phyloP scores from a whole-genome alignment of 169 alveolate species.

The Eimeria sp. region DNA sequence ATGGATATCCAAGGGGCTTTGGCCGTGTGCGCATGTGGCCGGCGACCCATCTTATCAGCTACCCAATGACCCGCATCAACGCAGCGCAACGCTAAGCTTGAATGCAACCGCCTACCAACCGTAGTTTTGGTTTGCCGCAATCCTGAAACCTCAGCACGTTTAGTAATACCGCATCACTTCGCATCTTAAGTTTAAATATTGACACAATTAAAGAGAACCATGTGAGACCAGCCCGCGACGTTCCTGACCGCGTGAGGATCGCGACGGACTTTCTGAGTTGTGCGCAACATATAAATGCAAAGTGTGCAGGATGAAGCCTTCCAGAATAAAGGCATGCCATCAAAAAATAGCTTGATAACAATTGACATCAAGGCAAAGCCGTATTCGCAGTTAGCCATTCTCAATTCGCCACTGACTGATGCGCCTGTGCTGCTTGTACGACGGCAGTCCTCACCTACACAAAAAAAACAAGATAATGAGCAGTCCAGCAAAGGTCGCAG shows the following conservation, averaged over 20 bases:
- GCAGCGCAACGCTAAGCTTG: background rate
- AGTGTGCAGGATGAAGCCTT: background rate
- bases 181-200: background rate
- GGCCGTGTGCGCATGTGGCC: background rate
- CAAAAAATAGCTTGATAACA: background rate
- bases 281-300: background rate
- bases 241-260: background rate
- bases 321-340: background rate
- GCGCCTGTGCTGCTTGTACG: background rate
- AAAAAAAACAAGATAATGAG: background rate
- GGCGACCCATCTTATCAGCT: background rate
- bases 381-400: background rate
- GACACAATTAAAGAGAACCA: background rate
- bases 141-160: background rate
- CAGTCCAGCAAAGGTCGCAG: background rate
- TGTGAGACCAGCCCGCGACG: too few species aligned
- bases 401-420: background rate
- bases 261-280: background rate
- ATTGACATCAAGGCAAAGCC: background rate
- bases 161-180: background rate
- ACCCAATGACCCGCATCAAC: background rate
- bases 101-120: background rate
- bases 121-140: background rate
- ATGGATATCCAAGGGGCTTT: background rate
- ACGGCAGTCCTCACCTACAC: background rate